Base-by-base conservation (phyloP, 2,329 filamentous ascomycete species). In the Aureobasidium sp. region DNA sequence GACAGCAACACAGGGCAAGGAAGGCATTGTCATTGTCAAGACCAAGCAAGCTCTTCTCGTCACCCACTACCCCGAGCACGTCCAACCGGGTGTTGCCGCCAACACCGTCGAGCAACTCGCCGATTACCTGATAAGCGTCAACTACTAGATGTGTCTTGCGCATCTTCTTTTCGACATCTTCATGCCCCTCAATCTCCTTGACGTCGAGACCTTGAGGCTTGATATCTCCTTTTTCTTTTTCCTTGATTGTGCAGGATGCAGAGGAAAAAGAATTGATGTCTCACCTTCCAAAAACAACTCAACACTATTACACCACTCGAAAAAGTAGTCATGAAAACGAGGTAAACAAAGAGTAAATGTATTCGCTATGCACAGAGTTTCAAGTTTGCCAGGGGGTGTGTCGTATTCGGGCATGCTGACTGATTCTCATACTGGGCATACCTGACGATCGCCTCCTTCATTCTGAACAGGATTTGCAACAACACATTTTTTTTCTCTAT, bases 11-110 rank as follows among this genome's bases (percentile, higher is more conserved):
- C 58, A 88, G 84, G 89, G 87, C 63, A 88, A 85, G 68, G 81
- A 85, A 68, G 93, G 93, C 60, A 73, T 95, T 64, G 78, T 85
- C 67, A 81, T 93, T 63, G 84, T 84, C 72, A 95, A 94, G 79
- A 94, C 91, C 64, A 84, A 79, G 66, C 85, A 94, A 74, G 88
- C 90, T 62, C 84, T 97, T 69, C 81, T 98, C 68, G 74, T 98
- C 68, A 86, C 83, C 62, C 89, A 95, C 77, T 89, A 97, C 78
- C 78, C 77, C 61, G 88, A 95, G 70, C 69, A 70, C 58, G 74
- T 84, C 62, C 78, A 86, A 69, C 87, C 86, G 49, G 84, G 88
- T 67, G 84, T 85, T 69, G 84, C 88, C 58, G 84, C 84, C 63
- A 80, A 80, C 68, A 88, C 86, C 45, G 86, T 95, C 61, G 87